Evolutionary conservation across 352 stramenopile species (phyloP), one percentile per base, ranked within the genome.

Genomic region (Pythium oligandrum): DNA sequence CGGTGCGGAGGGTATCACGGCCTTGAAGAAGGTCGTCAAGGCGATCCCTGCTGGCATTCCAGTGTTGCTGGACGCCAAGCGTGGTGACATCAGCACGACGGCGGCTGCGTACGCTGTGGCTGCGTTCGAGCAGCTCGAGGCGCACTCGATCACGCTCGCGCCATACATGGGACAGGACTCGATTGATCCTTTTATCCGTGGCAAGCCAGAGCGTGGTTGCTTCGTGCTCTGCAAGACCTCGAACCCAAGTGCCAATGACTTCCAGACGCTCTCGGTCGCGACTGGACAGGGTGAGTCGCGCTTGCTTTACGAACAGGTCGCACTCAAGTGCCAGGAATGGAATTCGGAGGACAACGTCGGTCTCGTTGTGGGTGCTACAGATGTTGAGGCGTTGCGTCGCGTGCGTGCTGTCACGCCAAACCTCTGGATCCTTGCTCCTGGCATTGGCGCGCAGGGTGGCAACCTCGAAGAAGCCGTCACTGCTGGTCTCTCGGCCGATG

Each of bases 201-300:
- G 73, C 30, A 69, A 73, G 34, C 95, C 86, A 1, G 91, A 81
- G 63, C 82, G 83, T 45, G 88, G 88, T 55, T 97, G 91, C 51
- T 99, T 99, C 66, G 77, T 99, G 42, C 80, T 99, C 8, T 99
- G 97, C 77, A 99, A 99, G 88, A 99, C 97, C 31, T 99, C 96
- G 6, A 99, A 99, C 76, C 87, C 92, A 33, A 97, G 86, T 48
- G 96, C 94, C 7, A 96, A 98, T 58, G 96, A 99, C 61, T 87
- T 99, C 46, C 88, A 99, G 64, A 96, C 91, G 49, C 72, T 94
- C 32, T 50, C 66, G 4, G 66, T 91, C 17, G 58, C 42, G 42
- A 61, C 53, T 30, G 59, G 5, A 9, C 40, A 30, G n/a, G 12
- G 7, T 12, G 43, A 48, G 46, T 63, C 69, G 3, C 68, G 66